A percentile compares a stretch with the other conserved stretches of the same genome.
Evolutionary conservation across 225 moss, liverwort and hornwort genomes (phyloP).

Genomic region (Marchantia paleacea): DNA sequence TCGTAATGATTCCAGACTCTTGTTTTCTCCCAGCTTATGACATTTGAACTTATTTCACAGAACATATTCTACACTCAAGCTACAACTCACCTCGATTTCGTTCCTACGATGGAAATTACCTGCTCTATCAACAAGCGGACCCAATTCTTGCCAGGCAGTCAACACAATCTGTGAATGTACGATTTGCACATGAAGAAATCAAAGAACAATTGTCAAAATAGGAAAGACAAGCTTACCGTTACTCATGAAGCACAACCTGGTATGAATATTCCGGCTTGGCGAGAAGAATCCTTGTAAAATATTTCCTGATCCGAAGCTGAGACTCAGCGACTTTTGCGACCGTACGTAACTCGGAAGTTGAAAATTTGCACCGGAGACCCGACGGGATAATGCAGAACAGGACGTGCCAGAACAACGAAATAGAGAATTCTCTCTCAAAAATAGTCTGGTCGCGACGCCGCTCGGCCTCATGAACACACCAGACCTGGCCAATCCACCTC

Average conservation of each 20-base stretch:
- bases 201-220: not conserved
- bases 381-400: not conserved
- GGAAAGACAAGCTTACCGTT: not conserved
- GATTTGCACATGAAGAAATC: not conserved
- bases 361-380: not conserved
- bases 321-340: not conserved
- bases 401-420: not conserved
- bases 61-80: not conserved
- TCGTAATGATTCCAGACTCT: not conserved
- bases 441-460: not conserved
- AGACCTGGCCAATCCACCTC: not conserved
- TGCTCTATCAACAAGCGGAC: not conserved
- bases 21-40: not conserved
- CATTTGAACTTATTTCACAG: not conserved
- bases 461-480: not conserved
- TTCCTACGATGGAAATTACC: not conserved
- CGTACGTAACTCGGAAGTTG: not conserved
- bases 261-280: too few relatives aligned
- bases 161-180: not conserved
- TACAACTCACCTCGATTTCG: not conserved
- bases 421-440: not conserved
- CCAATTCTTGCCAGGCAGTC: not conserved
- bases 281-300: not conserved
- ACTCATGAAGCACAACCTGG: not conserved
- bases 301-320: not conserved